Conservation (phyloP, 1,284 basidiomycete genomes). For the Trichosporon coremiiforme region DNA sequence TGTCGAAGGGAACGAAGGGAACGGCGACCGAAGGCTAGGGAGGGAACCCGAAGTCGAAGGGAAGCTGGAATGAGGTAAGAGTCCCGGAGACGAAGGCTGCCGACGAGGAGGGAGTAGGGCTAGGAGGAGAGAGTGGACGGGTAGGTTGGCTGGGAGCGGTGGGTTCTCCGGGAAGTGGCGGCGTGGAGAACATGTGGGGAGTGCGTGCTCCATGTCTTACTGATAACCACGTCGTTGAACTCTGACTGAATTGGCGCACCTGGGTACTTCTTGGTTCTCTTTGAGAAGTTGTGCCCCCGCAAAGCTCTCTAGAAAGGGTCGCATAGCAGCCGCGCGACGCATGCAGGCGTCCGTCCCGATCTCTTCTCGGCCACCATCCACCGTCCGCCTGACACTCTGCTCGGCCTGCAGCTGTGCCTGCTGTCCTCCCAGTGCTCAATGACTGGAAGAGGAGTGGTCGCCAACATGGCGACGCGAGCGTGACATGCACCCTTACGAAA, state of each 20-base stretch:
- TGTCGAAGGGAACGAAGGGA: neutral
- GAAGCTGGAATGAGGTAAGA: neutral
- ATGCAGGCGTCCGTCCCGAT: neutral
- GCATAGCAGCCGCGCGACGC: neutral
- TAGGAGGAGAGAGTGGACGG: too few species aligned
- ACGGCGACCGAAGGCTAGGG: neutral
- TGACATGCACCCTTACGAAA: neutral
- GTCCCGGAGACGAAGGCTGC: too few species aligned
- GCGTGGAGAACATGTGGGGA: conserved; percentile 4
- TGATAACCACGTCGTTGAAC: conserved; percentile 4
- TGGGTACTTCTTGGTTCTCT: neutral
- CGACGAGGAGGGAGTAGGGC: too few species aligned
- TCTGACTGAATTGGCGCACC: neutral
- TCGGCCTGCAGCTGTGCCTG: neutral
- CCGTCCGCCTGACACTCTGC: neutral
- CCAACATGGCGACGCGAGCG: neutral
- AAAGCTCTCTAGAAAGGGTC: neutral
- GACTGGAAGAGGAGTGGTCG: too few species aligned
- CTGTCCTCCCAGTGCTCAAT: too few species aligned
- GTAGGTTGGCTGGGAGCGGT: neutral
- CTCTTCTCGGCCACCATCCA: neutral
- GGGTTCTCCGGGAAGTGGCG: neutral
- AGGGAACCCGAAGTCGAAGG: too few species aligned
- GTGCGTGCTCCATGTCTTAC: neutral
- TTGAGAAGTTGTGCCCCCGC: neutral